Evolutionary conservation across 306 rosid genomes (phyloP), one percentile per base, ranked within the genome.

Genomic region (Urtica urens): DNA sequence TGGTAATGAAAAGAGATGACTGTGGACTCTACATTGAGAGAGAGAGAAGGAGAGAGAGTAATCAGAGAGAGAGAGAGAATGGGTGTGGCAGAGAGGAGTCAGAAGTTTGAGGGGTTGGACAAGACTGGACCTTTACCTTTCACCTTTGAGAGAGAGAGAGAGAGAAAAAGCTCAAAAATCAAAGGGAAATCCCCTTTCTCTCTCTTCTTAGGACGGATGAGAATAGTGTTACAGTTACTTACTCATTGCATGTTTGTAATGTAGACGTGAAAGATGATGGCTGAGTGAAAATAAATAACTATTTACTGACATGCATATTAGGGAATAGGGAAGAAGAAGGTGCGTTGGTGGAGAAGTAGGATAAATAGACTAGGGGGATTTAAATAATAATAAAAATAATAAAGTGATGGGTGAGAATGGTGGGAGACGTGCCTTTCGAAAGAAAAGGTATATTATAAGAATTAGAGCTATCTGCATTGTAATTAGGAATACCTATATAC

Each of bases 61-160:
- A 17, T 16, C 33, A 33, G 6, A 49, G 51, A 3, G 23, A 26
- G 51, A 46, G 51, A 24, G 51, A 24, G 30, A 24, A 33, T 6
- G 14, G 1, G 38, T 10, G 62, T 57, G 43, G n/a, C 62, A 57
- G 52, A 57, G 30, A 3, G 38, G 38, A 17, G 22, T 38, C 49
- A 59, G 48, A 24, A 18, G 10, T 22, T 35, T 28, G 33, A 10
- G 57, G 27, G 31, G 46, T n/a, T 21, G 59, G 59, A 62, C 59
- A 52, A 43, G 53, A 62, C 60, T 52, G 53, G 46, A 43, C 46
- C 43, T 20, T n/a, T n/a, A n/a, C n/a, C n/a, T n/a, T n/a, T n/a
- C n/a, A n/a, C n/a, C n/a, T n/a, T 51, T 33, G 27, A 33, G 41
- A 6, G 27, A 3, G 10, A n/a, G n/a, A n/a, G n/a, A n/a, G n/a